phyloP scores from a whole-genome alignment of 1,284 basidiomycete genomes.

The Ustilago xerochloae region DNA sequence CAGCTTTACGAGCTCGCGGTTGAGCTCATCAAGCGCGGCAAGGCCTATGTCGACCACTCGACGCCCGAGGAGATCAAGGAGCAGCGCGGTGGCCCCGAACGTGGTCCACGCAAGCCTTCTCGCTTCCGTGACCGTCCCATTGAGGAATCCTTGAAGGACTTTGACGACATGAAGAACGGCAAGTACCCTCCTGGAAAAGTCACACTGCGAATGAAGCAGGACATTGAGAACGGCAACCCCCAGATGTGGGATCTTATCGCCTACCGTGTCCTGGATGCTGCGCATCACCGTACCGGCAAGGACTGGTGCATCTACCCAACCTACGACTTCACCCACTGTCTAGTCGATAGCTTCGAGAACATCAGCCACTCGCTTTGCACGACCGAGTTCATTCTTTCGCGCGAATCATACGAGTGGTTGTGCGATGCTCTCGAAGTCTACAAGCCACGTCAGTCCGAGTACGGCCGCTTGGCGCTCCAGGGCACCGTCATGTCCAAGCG shows the following conservation, averaged over 20 bases:
- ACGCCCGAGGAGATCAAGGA: conserved; percentile 92
- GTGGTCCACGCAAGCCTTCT: conserved; percentile 86
- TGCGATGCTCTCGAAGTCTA: conserved; percentile 96
- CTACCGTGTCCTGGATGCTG: conserved; percentile 88
- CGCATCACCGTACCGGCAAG: conserved; percentile 91
- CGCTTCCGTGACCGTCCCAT: conserved; percentile 84
- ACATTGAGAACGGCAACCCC: conserved; percentile 86
- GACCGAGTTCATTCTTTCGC: conserved; percentile 93
- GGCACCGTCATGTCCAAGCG: conserved; percentile 98
- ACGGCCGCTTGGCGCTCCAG: conserved; percentile 90
- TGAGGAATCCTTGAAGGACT: conserved; percentile 85
- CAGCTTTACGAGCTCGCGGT: conserved; percentile 87
- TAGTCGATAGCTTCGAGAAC: conserved; percentile 98
- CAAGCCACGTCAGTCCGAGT: conserved; percentile 98
- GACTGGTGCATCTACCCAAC: conserved; percentile 91
- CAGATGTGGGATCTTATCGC: conserved; percentile 99
- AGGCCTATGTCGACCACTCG: conserved; percentile 96
- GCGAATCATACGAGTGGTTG: conserved; percentile 98
- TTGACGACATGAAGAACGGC: conserved; percentile 92
- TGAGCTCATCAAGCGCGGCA: conserved; percentile 88
- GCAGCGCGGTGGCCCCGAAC: conserved; percentile 83
- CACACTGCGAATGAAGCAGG: conserved; percentile 96
- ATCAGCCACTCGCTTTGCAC: conserved; percentile 99
- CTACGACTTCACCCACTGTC: conserved; percentile 98
- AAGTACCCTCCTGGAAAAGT: conserved; percentile 89